Evolutionary conservation across 805 yeast species (phyloP).

Genomic region (Nakazawaea siamensis): DNA sequence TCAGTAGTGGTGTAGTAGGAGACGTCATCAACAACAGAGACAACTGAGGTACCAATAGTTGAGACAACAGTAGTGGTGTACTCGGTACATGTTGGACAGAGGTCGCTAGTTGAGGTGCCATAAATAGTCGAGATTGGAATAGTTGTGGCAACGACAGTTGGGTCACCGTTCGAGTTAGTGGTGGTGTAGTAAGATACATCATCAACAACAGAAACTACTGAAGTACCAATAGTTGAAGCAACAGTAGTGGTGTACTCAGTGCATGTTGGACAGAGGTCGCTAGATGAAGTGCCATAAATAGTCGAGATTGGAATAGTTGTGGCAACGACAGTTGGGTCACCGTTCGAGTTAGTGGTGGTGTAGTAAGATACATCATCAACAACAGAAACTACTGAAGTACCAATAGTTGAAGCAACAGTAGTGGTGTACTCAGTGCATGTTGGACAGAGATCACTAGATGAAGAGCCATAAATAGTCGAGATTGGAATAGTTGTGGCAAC

Average conservation of each 20-base stretch:
- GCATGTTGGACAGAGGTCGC: not conserved
- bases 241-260: conserved; percentile 3
- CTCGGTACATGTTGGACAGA: not conserved
- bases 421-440: conserved; percentile 1
- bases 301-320: conserved; percentile 1
- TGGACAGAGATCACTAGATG: no score
- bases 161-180: not conserved
- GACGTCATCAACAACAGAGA: not conserved
- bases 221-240: not conserved
- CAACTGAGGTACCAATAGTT: no score
- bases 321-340: conserved; percentile 3
- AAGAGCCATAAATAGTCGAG: conserved; percentile 1
- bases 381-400: conserved; percentile 1
- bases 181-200: not conserved
- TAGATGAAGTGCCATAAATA: not conserved
- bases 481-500: not conserved
- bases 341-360: conserved; percentile 2
- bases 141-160: not conserved
- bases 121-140: not conserved
- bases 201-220: not conserved
- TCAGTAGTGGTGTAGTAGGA: conserved; percentile 3
- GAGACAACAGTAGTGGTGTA: not conserved
- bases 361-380: conserved; percentile 3
- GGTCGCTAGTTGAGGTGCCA: not conserved
- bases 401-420: not conserved